A percentile compares a stretch with the other conserved stretches of the same genome.
Conservation (phyloP, 1,284 basidiomycete genomes). For the Kalmanozyma brasiliensis region DNA sequence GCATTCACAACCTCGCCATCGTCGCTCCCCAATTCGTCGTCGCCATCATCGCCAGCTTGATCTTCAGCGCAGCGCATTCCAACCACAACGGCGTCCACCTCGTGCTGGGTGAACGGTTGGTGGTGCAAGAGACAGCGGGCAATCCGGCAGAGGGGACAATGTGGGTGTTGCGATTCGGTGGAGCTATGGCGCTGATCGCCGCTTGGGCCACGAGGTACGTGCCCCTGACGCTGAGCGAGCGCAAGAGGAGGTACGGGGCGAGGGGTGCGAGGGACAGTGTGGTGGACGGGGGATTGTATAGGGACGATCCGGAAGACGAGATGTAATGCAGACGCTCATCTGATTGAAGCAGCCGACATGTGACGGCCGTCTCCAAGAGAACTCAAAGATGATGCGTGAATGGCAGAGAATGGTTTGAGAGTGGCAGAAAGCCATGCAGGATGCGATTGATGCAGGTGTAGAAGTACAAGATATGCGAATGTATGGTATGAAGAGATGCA, state of each 20-base stretch:
- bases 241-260: conserved; percentile 8
- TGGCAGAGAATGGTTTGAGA: no score
- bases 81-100: conserved; percentile 14
- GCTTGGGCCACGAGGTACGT: conserved; percentile 51
- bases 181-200: conserved; percentile 70
- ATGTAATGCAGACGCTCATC: no score
- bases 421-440: no score
- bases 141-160: conserved; percentile 72
- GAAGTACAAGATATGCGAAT: not conserved
- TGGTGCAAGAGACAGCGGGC: no score
- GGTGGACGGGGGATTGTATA: not conserved
- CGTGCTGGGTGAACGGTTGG: no score
- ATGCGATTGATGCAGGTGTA: not conserved
- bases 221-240: conserved; percentile 53
- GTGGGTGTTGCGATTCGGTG: conserved; percentile 93
- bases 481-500: not conserved
- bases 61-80: conserved; percentile 74
- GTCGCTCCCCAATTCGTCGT: conserved; percentile 70
- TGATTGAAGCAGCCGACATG: no score
- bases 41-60: conserved; percentile 84
- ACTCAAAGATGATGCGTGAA: no score
- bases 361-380: no score
- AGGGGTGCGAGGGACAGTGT: not conserved
- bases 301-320: not conserved
- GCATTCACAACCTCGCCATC: conserved; percentile 88